Percentiles rank a stretch among this genome's conserved stretches.
Evolutionary conservation across 768 basidiomycete genomes (phyloP).

Genomic region (Porpolomopsis calyptriformis): DNA sequence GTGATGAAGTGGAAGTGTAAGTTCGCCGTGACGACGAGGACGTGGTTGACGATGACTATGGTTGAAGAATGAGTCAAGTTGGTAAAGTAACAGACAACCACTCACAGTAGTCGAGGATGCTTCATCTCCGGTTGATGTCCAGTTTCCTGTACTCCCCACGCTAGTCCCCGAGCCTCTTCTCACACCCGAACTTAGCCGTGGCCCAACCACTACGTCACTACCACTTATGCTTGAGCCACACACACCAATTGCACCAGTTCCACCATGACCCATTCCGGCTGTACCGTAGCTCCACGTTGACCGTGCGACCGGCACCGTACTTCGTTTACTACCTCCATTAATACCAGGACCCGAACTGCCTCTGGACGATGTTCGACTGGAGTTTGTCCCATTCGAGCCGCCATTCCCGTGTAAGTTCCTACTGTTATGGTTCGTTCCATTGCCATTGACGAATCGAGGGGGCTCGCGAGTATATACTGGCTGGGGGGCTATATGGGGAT

Average conservation of each 20-base stretch:
- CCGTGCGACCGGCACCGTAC: slow-evolving; percentile 25
- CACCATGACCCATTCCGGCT: slow-evolving; percentile 34
- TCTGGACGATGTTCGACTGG: slow-evolving; percentile 23
- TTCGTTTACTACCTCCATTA: slow-evolving; percentile 13
- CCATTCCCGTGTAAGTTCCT: slow-evolving; percentile 12
- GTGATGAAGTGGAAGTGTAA: slow-evolving; percentile 65
- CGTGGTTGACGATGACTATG: slow-evolving; percentile 61
- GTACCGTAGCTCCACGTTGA: slow-evolving; percentile 62
- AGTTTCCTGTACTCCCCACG: slow-evolving; percentile 38
- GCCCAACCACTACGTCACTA: slow-evolving; percentile 48
- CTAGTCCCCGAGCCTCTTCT: slow-evolving; percentile 34
- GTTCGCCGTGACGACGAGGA: slow-evolving; percentile 75
- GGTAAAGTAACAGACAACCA: slow-evolving; percentile 13
- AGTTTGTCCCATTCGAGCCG: slow-evolving; percentile 15
- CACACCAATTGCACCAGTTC: slow-evolving; percentile 15
- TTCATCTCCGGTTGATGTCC: slow-evolving; percentile 54
- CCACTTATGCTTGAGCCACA: slow-evolving; percentile 12
- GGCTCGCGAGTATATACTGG: slow-evolving; percentile 15
- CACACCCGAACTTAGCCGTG: slow-evolving; percentile 47
- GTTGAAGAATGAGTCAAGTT: slow-evolving; percentile 11
- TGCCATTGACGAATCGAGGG: slow-evolving; percentile 20
- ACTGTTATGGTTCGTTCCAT: slow-evolving; percentile 18
- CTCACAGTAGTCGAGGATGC: slow-evolving; percentile 68
- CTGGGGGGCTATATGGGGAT: slow-evolving; percentile 13
- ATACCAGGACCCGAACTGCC: slow-evolving; percentile 16